These are phyloP conservation scores for Terfezia claveryi DNA, from an alignment of 495 filamentous ascomycete species.

Conservation along the genomic window DNA sequence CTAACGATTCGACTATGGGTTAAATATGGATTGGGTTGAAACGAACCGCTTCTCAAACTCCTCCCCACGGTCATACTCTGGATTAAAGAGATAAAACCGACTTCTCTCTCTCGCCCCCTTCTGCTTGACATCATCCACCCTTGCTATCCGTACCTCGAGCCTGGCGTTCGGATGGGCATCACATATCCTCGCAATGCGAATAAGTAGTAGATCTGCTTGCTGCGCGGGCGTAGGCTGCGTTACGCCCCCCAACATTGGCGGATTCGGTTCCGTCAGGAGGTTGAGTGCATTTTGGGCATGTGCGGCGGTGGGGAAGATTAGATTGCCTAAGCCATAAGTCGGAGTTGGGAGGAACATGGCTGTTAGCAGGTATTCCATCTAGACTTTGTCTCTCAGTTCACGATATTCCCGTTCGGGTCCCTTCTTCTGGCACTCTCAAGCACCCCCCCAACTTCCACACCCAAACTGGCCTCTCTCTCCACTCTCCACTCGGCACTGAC, in stretches of 20 bases:
- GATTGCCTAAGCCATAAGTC: conserved; percentile 33
- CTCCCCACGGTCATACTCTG: conserved; percentile 67
- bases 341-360: too few relatives aligned
- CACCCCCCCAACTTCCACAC: too few relatives aligned
- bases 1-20: conserved; percentile 1
- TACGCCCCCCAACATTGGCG: neutral
- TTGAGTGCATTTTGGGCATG: conserved; percentile 49
- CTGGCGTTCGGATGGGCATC: conserved; percentile 42
- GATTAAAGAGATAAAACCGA: conserved; percentile 76
- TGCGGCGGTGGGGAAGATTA: conserved; percentile 50
- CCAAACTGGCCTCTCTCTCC: too few relatives aligned
- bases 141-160: conserved; percentile 51
- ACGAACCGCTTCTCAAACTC: conserved; percentile 25
- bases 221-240: conserved; percentile 13
- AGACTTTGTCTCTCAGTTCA: too few relatives aligned
- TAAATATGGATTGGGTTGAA: neutral
- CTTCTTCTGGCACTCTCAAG: too few relatives aligned
- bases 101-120: conserved; percentile 55
- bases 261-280: conserved; percentile 29
- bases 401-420: too few relatives aligned
- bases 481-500: too few relatives aligned
- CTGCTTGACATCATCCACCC: conserved; percentile 55
- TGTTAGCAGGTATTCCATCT: too few relatives aligned
- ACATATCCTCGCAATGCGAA: conserved; percentile 40
- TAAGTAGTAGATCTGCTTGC: conserved; percentile 27